phyloP scores from a whole-genome alignment of 805 yeast species.

The Myxozyma sirexii region DNA sequence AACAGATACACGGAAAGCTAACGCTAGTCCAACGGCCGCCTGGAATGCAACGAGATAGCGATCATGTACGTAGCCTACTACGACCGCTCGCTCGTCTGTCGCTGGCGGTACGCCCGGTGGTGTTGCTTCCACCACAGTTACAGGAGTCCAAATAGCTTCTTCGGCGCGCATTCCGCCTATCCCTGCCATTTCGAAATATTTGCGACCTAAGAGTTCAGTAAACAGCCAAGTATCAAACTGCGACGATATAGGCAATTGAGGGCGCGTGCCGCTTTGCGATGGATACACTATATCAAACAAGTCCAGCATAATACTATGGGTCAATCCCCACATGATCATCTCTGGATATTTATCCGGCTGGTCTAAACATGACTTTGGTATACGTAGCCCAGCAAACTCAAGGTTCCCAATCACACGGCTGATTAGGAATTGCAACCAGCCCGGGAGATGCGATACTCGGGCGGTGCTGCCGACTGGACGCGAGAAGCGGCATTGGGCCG shows the following conservation, averaged over 20 bases:
- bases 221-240: constrained; percentile 17
- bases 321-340: constrained; percentile 45
- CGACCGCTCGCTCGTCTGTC: not conserved
- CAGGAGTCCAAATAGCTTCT: constrained; percentile 6
- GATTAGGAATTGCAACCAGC: not conserved
- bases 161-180: constrained; percentile 3
- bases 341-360: not conserved
- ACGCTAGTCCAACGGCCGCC: constrained; percentile 2
- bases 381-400: constrained; percentile 13
- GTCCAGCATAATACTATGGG: constrained; percentile 43
- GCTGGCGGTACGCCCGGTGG: not conserved
- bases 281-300: constrained; percentile 30
- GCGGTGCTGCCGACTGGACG: constrained; percentile 34
- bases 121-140: no score
- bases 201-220: constrained; percentile 17
- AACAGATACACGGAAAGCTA: not conserved
- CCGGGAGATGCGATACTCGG: not conserved
- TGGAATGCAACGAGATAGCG: constrained; percentile 3
- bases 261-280: not conserved
- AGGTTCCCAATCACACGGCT: constrained; percentile 7
- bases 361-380: not conserved
- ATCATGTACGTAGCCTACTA: constrained; percentile 8
- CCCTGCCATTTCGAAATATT: constrained; percentile 1
- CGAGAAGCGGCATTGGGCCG: constrained; percentile 26
- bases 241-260: constrained; percentile 20